phyloP scores from a whole-genome alignment of 2,329 filamentous ascomycete genomes.

The Colletotrichum orchidophilum region DNA sequence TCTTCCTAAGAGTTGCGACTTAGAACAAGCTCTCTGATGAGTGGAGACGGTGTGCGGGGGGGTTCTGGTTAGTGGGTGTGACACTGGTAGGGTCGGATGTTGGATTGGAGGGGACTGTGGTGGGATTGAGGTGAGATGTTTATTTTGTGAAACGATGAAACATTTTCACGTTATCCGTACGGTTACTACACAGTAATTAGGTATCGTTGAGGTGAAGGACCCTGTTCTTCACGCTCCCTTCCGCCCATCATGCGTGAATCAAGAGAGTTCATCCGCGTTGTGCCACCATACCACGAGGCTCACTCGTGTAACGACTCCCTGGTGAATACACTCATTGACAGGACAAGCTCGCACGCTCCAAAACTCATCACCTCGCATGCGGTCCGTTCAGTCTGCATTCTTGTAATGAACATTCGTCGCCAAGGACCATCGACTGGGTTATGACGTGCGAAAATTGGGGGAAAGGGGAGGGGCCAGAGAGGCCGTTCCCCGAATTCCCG shows the following conservation, averaged over 20 bases:
- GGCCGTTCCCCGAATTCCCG: too few relatives aligned
- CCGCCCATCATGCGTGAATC: not conserved
- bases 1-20: too few relatives aligned
- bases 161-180: not conserved
- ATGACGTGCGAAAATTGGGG: not conserved
- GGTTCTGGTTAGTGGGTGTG: not conserved
- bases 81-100: not conserved
- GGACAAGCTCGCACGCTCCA: not conserved
- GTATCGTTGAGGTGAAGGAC: not conserved
- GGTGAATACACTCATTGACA: not conserved
- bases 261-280: not conserved
- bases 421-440: not conserved
- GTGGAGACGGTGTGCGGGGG: not conserved
- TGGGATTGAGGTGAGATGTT: not conserved
- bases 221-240: not conserved
- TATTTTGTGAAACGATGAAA: slow-evolving; percentile 10
- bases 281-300: not conserved
- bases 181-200: too few relatives aligned
- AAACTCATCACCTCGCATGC: not conserved
- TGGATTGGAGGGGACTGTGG: not conserved
- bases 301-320: not conserved
- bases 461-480: too few relatives aligned
- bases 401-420: not conserved
- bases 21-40: not conserved
- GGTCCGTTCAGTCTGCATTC: not conserved